Conservation (phyloP, 2,329 filamentous ascomycete species). For the Colletotrichum spaethianum region DNA sequence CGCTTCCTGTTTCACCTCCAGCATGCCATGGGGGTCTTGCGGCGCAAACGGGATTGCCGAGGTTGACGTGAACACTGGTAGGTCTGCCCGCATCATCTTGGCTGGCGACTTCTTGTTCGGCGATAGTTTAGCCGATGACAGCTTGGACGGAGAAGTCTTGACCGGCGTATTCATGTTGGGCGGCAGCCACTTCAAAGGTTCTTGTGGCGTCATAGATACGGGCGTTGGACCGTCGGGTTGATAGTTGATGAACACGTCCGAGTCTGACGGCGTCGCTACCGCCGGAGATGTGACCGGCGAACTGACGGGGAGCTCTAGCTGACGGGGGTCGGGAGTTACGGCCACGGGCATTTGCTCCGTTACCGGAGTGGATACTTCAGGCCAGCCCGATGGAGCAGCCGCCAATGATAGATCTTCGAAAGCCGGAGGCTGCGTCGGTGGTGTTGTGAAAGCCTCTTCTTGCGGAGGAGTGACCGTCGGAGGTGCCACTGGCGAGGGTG, state of each 20-base stretch:
- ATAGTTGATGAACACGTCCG: conserved; percentile 67
- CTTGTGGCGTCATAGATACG: conserved; percentile 52
- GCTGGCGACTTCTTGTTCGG: conserved; percentile 19
- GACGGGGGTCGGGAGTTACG: conserved; percentile 44
- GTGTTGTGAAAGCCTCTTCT: conserved; percentile 14
- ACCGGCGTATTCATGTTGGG: conserved; percentile 59
- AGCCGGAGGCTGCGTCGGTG: conserved; percentile 10
- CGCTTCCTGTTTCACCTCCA: conserved; percentile 1
- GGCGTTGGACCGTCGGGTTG: conserved; percentile 68
- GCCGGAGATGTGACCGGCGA: conserved; percentile 49
- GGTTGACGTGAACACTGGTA: conserved; percentile 57
- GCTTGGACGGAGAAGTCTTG: conserved; percentile 47
- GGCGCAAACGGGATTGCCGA: conserved; percentile 65
- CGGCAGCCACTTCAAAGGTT: conserved; percentile 66
- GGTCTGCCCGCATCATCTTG: conserved; percentile 52
- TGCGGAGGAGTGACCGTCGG: conserved; percentile 27
- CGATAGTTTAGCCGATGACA: conserved; percentile 46
- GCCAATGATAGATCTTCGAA: conserved; percentile 12
- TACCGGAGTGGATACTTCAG: conserved; percentile 31
- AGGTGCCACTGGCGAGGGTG: conserved; percentile 7
- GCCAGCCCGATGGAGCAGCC: neutral
- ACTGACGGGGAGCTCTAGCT: conserved; percentile 46
- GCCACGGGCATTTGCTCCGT: conserved; percentile 5
- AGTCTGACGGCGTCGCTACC: conserved; percentile 40
- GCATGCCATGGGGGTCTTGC: neutral